Base-by-base conservation (phyloP, 208 protist species). In the Leishmania arabica region DNA sequence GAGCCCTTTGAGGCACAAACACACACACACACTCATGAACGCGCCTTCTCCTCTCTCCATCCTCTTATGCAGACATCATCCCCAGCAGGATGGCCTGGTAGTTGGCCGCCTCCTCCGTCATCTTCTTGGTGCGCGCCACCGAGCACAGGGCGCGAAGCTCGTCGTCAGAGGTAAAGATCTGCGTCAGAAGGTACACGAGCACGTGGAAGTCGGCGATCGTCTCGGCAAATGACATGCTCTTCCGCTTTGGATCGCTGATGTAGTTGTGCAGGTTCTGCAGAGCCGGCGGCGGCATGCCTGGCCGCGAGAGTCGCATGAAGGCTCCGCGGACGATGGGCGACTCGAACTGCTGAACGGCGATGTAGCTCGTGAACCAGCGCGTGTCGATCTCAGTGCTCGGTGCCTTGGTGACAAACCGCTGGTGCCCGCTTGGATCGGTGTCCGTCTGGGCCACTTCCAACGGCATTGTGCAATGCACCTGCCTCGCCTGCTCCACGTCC, bases 191-290 rank as follows among this genome's bases (percentile, higher is more conserved):
- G 71, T 95, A 98, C 24, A 98, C 68, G 51, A 98, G 85, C n/a
- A 98, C 90, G 73, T 98, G 96, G 80, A 98, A 98, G 84, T 98
- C 96, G 0, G 92, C 88, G 42, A 98, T 82, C 66, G 93, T 95
- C 84, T 97, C 87, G 8, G 89, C 76, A 87, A 98, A 94, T 17
- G 87, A 75, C 70, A 84, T 77, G 17, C 51, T 47, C 47, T 86
- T 81, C 27, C 96, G 88, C 86, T 96, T 97, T 45, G 93, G 89
- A 75, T 96, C 91, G 34, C 91, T 75, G 74, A 97, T 82, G 88
- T 92, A 97, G 76, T 90, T 94, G 19, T 84, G 80, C 54, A 98
- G 78, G 71, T 98, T 98, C 37, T 54, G 56, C 40, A 94, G 77
- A 42, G 86, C 91, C 24, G 96, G 95, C 19, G 93, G 92, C 42